These are phyloP conservation scores for Leccinum arenicola DNA, from an alignment of 768 basidiomycete species.

Conservation along the genomic window DNA sequence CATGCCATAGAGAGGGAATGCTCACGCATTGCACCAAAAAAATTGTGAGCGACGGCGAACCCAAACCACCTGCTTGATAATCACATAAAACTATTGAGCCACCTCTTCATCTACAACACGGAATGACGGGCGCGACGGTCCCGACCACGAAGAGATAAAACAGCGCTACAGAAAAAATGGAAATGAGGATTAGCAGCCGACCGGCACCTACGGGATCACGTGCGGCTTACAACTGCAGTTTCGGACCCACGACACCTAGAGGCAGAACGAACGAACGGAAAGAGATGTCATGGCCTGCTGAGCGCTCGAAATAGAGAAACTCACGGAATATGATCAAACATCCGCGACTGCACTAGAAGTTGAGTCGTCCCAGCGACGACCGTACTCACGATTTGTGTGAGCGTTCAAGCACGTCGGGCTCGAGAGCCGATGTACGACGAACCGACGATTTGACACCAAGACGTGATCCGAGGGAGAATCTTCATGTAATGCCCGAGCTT, in stretches of 20 bases:
- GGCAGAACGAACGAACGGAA: neutral
- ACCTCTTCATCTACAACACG: slow-evolving; percentile 60
- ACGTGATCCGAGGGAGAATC: slow-evolving; percentile 71
- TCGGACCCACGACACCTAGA: slow-evolving; percentile 72
- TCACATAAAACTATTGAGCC: slow-evolving; percentile 58
- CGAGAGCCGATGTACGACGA: too few species aligned
- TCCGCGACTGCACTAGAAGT: slow-evolving; percentile 73
- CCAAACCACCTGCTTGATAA: slow-evolving; percentile 53
- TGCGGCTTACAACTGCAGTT: slow-evolving; percentile 38
- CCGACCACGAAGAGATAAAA: slow-evolving; percentile 75
- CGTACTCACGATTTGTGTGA: slow-evolving; percentile 54
- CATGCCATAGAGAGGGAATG: neutral
- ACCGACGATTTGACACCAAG: slow-evolving; percentile 49
- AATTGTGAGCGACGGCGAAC: neutral
- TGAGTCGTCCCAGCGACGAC: slow-evolving; percentile 70
- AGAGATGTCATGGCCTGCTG: slow-evolving; percentile 7
- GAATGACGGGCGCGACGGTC: slow-evolving; percentile 57
- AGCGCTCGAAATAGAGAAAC: slow-evolving; percentile 13
- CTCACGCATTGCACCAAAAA: slow-evolving; percentile 15
- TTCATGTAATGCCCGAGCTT: slow-evolving; percentile 71
- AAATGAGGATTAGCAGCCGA: neutral
- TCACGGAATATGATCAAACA: slow-evolving; percentile 59
- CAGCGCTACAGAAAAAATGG: slow-evolving; percentile 37
- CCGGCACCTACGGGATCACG: slow-evolving; percentile 19
- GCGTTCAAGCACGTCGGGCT: too few species aligned